Percentiles rank a stretch among this genome's conserved stretches.
These are phyloP conservation scores for Cryptosporidium ryanae DNA, from an alignment of 169 alveolate genomes.

Conservation along the genomic window DNA sequence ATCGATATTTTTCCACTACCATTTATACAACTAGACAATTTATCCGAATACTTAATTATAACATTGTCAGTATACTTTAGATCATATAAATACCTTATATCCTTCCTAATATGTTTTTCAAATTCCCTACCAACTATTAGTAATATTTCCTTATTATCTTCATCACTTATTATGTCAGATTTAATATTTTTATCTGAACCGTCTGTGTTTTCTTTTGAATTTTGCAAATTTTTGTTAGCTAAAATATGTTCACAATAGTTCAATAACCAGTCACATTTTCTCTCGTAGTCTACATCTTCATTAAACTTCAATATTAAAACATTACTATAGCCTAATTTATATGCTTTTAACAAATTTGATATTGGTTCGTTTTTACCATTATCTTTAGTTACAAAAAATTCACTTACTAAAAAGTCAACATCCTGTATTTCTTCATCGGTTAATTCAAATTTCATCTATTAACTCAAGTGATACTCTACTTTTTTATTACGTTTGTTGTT, in stretches of 20 bases:
- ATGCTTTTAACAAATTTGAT: slow-evolving; percentile 8
- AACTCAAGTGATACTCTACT: not conserved
- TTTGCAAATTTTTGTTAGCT: not conserved
- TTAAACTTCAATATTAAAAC: slow-evolving; percentile 34
- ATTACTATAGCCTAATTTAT: slow-evolving; percentile 31
- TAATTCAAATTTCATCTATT: slow-evolving; percentile 17
- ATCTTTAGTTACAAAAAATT: slow-evolving; percentile 19
- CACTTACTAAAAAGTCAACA: not conserved
- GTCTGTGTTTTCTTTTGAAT: not conserved
- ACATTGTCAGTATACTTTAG: slow-evolving; percentile 33
- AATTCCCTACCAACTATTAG: slow-evolving; percentile 44
- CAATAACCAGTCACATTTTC: slow-evolving; percentile 44
- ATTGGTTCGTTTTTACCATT: not conserved
- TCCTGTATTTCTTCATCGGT: slow-evolving; percentile 1
- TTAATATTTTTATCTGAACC: not conserved
- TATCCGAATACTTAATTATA: slow-evolving; percentile 42
- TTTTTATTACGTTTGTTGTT: no score
- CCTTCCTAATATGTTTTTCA: slow-evolving; percentile 21
- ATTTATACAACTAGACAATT: not conserved
- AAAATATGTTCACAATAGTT: slow-evolving; percentile 30
- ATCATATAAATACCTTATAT: not conserved
- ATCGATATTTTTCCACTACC: slow-evolving; percentile 24
- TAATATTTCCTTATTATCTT: not conserved
- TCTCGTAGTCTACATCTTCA: not conserved
- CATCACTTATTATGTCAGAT: not conserved